Evolutionary conservation across 345 rosid species (phyloP), one percentile per base, ranked within the genome.

Genomic region (Cardamine chenopodiifolia): DNA sequence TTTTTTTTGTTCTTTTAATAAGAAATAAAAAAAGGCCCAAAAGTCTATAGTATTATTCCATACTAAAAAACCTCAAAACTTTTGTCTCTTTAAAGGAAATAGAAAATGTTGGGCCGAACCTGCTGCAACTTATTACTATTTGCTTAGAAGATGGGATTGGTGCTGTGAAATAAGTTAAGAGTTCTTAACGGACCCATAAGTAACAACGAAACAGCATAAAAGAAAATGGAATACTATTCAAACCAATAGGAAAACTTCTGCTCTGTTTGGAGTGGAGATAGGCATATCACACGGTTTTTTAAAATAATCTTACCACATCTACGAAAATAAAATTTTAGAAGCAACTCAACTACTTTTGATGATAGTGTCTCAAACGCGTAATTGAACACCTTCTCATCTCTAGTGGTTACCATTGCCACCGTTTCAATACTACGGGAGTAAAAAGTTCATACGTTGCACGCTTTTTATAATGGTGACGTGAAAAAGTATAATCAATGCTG

Each of bases 341-440:
- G 61, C 22, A 55, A 55, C 61, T 28, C 37, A 55, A 28, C 3
- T 55, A 55, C 7, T 20, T 49, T 49, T 13, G 28, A 2, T n/a
- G 61, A n/a, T 56, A 17, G 40, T 57, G 62, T 57, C 40, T 2
- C 8, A 31, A 57, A 57, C 62, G 62, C 62, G 62, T 57, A n/a
- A 17, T 57, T 31, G 62, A 57, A 31, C 40, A 32, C 40, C 37
- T 56, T 56, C 37, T 55, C 61, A 56, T 56, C 61, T 56, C 61
- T 56, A 29, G 61, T 56, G 22, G 39, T 31, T 29, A 29, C 62
- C 14, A 2, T 18, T 56, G 61, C 61, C 39, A 56, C 59, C 59
- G 59, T 54, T 12, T 15, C 18, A 4, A 25, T 14, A 26, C 2
- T 54, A 26, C 20, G 35, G 20, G n/a, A 15, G 32, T 56, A 4